Conservation (phyloP, 2,329 filamentous ascomycete species). For the Talaromyces amestolkiae region DNA sequence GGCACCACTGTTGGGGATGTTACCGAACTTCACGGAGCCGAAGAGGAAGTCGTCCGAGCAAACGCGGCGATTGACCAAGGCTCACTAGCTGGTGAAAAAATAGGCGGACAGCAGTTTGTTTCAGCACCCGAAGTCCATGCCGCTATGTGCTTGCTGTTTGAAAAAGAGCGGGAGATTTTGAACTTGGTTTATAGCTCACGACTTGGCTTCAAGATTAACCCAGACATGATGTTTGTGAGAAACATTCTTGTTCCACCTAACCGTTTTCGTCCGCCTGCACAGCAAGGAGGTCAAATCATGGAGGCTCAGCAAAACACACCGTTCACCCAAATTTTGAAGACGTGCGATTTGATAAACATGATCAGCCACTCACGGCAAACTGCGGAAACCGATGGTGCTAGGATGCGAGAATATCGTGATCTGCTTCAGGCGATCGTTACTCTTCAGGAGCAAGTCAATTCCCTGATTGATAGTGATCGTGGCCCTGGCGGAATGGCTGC, state of each 20-base stretch:
- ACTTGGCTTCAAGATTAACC: slow-evolving; percentile 62
- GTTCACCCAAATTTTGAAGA: slow-evolving; percentile 79
- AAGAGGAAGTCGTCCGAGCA: slow-evolving; percentile 58
- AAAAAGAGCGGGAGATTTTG: slow-evolving; percentile 81
- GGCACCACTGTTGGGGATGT: slow-evolving; percentile 40
- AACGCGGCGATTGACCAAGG: slow-evolving; percentile 35
- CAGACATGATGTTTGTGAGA: slow-evolving; percentile 93
- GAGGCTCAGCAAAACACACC: slow-evolving; percentile 86
- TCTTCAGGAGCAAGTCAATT: slow-evolving; percentile 86
- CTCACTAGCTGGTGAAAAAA: slow-evolving; percentile 33
- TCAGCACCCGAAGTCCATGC: slow-evolving; percentile 80
- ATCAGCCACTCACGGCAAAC: slow-evolving; percentile 68
- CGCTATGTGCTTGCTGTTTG: slow-evolving; percentile 74
- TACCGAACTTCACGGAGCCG: slow-evolving; percentile 55
- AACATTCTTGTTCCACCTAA: slow-evolving; percentile 88
- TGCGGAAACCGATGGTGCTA: slow-evolving; percentile 45
- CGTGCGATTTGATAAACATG: slow-evolving; percentile 69
- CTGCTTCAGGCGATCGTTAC: slow-evolving; percentile 78
- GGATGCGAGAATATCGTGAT: slow-evolving; percentile 65
- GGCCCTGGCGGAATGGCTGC: slow-evolving; percentile 80
- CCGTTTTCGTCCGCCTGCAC: slow-evolving; percentile 81
- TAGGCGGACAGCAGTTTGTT: slow-evolving; percentile 67
- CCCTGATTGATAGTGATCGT: slow-evolving; percentile 84
- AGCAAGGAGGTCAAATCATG: slow-evolving; percentile 76
- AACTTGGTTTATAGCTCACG: slow-evolving; percentile 80